Evolutionary conservation across 768 basidiomycete species (phyloP).

Genomic region (Amanita pallidorosea): DNA sequence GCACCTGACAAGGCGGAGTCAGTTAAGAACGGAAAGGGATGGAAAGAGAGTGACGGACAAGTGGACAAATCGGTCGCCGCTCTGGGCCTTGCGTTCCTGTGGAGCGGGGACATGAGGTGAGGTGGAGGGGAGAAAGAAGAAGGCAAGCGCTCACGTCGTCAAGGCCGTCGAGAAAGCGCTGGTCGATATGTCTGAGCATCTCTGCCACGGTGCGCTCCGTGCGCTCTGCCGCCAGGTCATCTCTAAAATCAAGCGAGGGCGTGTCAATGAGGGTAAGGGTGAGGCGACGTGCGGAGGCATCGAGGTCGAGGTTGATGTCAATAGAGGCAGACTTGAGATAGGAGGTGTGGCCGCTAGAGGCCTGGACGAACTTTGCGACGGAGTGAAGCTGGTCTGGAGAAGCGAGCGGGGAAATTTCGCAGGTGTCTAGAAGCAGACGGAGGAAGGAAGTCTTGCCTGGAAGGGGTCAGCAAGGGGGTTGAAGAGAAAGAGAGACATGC

Average conservation of each 20-base stretch:
- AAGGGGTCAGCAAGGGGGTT: constrained; percentile 13
- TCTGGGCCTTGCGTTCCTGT: constrained; percentile 63
- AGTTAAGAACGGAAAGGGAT: constrained; percentile 9
- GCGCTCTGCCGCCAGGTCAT: constrained; percentile 54
- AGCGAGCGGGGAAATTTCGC: constrained; percentile 48
- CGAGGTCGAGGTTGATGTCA: constrained; percentile 55
- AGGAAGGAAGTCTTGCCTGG: constrained; percentile 81
- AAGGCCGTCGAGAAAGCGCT: constrained; percentile 60
- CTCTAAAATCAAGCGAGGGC: constrained; percentile 66
- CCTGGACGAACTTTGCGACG: constrained; percentile 76
- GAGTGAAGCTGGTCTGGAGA: constrained; percentile 69
- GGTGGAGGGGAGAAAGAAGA: constrained; percentile 9
- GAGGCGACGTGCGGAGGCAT: constrained; percentile 36
- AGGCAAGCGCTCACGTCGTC: constrained; percentile 55
- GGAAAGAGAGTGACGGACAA: constrained; percentile 39
- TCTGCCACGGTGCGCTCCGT: constrained; percentile 57
- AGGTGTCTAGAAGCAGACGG: constrained; percentile 76
- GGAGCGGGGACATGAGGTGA: not conserved
- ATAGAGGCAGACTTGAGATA: constrained; percentile 61
- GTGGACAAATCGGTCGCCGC: constrained; percentile 72
- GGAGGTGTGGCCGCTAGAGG: constrained; percentile 60
- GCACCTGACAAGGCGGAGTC: constrained; percentile 36
- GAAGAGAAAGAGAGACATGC: constrained; percentile 20
- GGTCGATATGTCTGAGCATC: constrained; percentile 62
- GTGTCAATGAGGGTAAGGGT: constrained; percentile 73